phyloP scores from a whole-genome alignment of 306 rosid species.

The Sophora flavescens region DNA sequence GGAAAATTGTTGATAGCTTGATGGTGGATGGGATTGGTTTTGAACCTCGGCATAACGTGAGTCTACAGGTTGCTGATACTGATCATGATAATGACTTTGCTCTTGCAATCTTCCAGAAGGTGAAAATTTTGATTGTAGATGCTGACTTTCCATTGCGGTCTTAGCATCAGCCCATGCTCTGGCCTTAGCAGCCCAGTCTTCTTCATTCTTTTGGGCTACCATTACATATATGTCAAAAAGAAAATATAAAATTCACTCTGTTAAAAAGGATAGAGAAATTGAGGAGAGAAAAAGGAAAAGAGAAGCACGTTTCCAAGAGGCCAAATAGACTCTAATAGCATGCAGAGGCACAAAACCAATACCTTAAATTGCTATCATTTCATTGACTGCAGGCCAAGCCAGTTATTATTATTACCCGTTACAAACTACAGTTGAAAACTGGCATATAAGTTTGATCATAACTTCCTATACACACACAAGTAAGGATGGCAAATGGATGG shows the following conservation, averaged over 20 bases:
- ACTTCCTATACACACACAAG: constrained; percentile 4
- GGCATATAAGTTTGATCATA: constrained; percentile 16
- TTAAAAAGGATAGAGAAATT: constrained; percentile 36
- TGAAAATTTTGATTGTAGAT: constrained; percentile 69
- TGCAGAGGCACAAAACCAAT: constrained; percentile 29
- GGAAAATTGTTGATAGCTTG: constrained; percentile 77
- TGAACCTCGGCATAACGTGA: constrained; percentile 61
- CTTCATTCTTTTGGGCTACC: constrained; percentile 66
- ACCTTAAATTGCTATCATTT: background rate
- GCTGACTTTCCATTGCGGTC: constrained; percentile 77
- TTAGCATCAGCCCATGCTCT: constrained; percentile 98
- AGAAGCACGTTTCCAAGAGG: constrained; percentile 12
- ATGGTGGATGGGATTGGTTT: constrained; percentile 68
- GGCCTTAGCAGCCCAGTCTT: constrained; percentile 98
- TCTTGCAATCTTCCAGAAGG: constrained; percentile 75
- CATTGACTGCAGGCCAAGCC: constrained; percentile 29
- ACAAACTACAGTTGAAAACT: constrained; percentile 33
- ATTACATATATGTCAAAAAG: constrained; percentile 23
- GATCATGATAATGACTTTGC: constrained; percentile 76
- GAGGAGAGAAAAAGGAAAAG: background rate
- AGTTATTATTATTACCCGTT: constrained; percentile 1
- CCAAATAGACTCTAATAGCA: constrained; percentile 27
- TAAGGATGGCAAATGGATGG: too few relatives aligned
- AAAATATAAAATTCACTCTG: constrained; percentile 3
- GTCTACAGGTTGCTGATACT: constrained; percentile 68